Conservation (phyloP, 2,329 filamentous ascomycete genomes). For the Stagonosporopsis cucurbitacearum region DNA sequence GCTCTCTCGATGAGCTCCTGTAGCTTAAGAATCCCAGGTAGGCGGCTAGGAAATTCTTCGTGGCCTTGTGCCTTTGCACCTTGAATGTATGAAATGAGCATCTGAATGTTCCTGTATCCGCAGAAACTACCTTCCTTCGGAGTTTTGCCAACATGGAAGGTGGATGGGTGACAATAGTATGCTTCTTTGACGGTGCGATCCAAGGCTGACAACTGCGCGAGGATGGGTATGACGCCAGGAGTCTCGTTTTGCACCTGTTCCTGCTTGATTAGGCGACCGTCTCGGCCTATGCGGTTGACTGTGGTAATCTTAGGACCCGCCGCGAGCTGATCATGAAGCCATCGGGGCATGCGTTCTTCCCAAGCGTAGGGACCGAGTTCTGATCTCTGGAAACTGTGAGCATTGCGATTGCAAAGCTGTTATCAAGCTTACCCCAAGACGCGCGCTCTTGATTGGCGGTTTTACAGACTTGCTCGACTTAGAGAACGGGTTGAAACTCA, state of each 20-base stretch:
- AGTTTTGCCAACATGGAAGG: slow-evolving; percentile 79
- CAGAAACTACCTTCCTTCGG: slow-evolving; percentile 90
- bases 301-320: slow-evolving; percentile 49
- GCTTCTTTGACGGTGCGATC: slow-evolving; percentile 70
- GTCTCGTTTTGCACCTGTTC: slow-evolving; percentile 55
- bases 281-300: slow-evolving; percentile 51
- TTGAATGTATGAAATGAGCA: slow-evolving; percentile 81
- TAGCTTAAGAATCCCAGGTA: slow-evolving; percentile 80
- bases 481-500: slow-evolving; percentile 44
- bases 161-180: slow-evolving; percentile 78
- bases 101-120: slow-evolving; percentile 94
- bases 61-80: slow-evolving; percentile 63
- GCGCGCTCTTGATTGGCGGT: slow-evolving; percentile 39
- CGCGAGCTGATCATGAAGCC: slow-evolving; percentile 51
- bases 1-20: slow-evolving; percentile 87
- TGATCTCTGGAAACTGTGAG: slow-evolving; percentile 43
- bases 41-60: slow-evolving; percentile 63
- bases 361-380: slow-evolving; percentile 58
- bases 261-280: slow-evolving; percentile 52
- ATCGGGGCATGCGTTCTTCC: slow-evolving; percentile 54
- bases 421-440: slow-evolving; percentile 43
- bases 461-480: slow-evolving; percentile 36
- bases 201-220: slow-evolving; percentile 60
- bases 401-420: neutral
- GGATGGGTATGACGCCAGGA: slow-evolving; percentile 52